Evolutionary conservation across 108 stramenopile species (phyloP), one percentile per base, ranked within the genome.

Genomic region (Licmophora abbreviata): DNA sequence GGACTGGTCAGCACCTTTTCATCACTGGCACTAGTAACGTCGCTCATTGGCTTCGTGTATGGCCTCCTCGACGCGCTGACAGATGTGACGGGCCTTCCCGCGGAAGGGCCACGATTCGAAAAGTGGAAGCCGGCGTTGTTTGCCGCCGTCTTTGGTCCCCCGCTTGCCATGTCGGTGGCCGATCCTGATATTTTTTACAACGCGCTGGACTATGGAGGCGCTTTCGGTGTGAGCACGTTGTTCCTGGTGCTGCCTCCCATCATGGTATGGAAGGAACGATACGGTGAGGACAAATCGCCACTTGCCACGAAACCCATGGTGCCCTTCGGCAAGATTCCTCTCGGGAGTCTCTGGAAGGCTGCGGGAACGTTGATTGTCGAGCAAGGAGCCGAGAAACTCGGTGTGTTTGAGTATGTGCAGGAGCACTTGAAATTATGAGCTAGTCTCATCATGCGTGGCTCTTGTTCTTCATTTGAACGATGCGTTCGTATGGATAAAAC

Each of bases 181-280:
- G 56, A 73, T 62, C 63, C 64, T 22, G 72, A 70, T 34, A 73
- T 80, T 49, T 74, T 79, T 55, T 78, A 69, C 58, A 50, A 56
- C 23, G 66, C 69, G 4, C 56, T 88, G 11, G 81, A 88, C 22
- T 83, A 79, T 38, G 79, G 76, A 32, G 85, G 85, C 24, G 71
- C 79, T 47, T 88, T 83, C 51, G 81, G 85, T 14, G 76, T 78
- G 1, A 71, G 68, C 30, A 74, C 68, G 3, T 49, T 88, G 35
- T 88, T 83, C 57, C 52, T 88, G 5, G 55, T 88, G 5, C 54
- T 88, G 37, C 85, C 85, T 12, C 74, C 85, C 2, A 35, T 88
- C 17, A 81, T 88, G 81, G 70, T 78, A 9, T 88, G 85, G 85
- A 48, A 73, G 24, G 64, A 75, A 64, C 49, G 85, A 29, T 88